These are phyloP conservation scores for Panellus pusillus DNA, from an alignment of 768 basidiomycete genomes.

Conservation along the genomic window DNA sequence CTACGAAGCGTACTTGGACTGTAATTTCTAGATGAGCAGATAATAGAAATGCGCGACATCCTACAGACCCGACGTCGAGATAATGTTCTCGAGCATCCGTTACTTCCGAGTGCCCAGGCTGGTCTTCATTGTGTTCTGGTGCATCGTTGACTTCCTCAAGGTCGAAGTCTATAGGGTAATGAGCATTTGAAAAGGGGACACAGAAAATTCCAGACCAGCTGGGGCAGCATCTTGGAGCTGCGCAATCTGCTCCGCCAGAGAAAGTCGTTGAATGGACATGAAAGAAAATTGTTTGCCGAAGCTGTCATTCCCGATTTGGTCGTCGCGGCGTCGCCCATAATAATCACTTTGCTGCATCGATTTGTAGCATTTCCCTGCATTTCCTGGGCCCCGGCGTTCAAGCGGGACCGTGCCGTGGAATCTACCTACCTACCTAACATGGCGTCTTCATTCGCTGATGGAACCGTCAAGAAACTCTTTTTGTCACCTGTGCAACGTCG, in stretches of 20 bases:
- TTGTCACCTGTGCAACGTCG: constrained; percentile 90
- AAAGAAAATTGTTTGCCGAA: neutral
- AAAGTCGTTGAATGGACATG: constrained; percentile 38
- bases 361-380: too few species aligned
- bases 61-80: constrained; percentile 73
- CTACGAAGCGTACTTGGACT: constrained; percentile 74
- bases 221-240: constrained; percentile 74
- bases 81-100: constrained; percentile 70
- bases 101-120: constrained; percentile 27
- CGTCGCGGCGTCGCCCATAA: too few species aligned
- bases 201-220: constrained; percentile 46
- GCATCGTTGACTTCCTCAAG: constrained; percentile 68
- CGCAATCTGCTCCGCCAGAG: constrained; percentile 79
- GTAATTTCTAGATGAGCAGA: constrained; percentile 2
- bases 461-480: constrained; percentile 66
- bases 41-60: neutral
- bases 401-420: too few species aligned
- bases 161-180: constrained; percentile 57
- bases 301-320: neutral
- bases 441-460: constrained; percentile 53
- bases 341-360: too few species aligned
- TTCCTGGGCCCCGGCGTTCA: too few species aligned
- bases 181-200: neutral
- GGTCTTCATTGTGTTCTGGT: constrained; percentile 41
- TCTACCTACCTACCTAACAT: too few species aligned